Base-by-base conservation (phyloP, 176 grass and related monocot genomes). In the Carex pumila region DNA sequence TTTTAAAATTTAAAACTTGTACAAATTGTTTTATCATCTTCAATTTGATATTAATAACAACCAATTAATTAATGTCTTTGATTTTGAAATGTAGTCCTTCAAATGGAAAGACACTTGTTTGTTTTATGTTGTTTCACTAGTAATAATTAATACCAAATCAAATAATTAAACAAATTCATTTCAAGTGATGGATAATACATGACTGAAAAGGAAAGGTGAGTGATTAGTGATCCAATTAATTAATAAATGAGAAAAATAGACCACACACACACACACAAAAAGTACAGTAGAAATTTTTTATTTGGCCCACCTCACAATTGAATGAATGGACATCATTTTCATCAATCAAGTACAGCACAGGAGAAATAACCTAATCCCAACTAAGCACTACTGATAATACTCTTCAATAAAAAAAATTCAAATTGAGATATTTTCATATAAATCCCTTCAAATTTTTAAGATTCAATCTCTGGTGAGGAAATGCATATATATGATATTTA, bases 241-340 rank as follows among this genome's bases (percentile, higher is more conserved):
- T 67, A 54, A 55, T 25, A 62, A 55, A 67, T 19, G 80, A 68
- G 64, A 62, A 12, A 63, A 62, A 8, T 21, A 62, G 34, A 64
- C 21, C 21, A 68, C 43, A 53, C 13, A 83, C 21, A 68, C 43
- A 53, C 13, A 83, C 61, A 82, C 43, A 82, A 65, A 65, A 65
- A 15, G 58, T 34, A 62, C 10, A 11, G 41, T 67, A 18, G 80
- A 82, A n/a, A 82, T 36, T 41, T 50, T 25, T 25, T 25, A 25
- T 82, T 82, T 53, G 80, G 80, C 15, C 18, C n/a, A 76, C 21
- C 50, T 56, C 4, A 12, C 72, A 82, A 47, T 47, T 7, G 45
- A 80, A 77, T 50, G 17, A 79, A 61, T 63, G 64, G 29, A 68
- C 21, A 83, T 83, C 80, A 1, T 66, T 83, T 83, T 83, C 80